Conservation (phyloP, 2,329 filamentous ascomycete species). For the Eutypa lata region DNA sequence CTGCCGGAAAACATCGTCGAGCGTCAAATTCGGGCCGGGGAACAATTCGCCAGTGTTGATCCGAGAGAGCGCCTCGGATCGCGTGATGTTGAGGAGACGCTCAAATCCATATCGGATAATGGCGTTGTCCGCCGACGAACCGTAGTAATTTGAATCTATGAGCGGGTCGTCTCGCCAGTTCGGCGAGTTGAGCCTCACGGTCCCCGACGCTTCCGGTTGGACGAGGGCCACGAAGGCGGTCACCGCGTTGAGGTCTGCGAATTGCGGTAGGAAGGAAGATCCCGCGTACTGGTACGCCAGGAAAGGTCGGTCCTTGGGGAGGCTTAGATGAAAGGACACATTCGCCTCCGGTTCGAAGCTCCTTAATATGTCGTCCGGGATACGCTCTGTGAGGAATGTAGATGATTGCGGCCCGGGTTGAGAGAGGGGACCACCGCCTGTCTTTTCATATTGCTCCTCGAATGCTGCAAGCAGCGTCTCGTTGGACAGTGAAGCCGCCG, state of each 20-base stretch:
- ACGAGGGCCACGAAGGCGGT: constrained; percentile 27
- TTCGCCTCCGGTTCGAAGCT: constrained; percentile 7
- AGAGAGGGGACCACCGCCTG: constrained; percentile 10
- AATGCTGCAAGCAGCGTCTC: constrained; percentile 3
- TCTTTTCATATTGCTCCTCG: constrained; percentile 9
- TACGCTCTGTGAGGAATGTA: constrained; percentile 7
- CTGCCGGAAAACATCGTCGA: constrained; percentile 11
- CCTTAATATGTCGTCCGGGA: constrained; percentile 13
- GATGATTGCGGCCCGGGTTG: constrained; percentile 1
- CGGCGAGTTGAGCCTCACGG: constrained; percentile 42
- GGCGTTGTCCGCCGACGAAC: constrained; percentile 35
- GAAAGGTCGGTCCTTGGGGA: constrained; percentile 14
- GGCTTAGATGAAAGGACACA: constrained; percentile 6
- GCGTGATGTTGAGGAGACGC: constrained; percentile 8
- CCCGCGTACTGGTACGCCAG: constrained; percentile 11
- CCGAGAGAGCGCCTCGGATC: constrained; percentile 2
- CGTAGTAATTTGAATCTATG: constrained; percentile 47
- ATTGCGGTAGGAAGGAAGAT: constrained; percentile 40
- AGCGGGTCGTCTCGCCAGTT: constrained; percentile 50
- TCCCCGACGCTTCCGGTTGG: constrained; percentile 15
- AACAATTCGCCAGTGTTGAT: constrained; percentile 10
- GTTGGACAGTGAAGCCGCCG: constrained; percentile 2
- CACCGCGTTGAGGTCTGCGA: constrained; percentile 32
- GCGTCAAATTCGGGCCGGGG: constrained; percentile 13
- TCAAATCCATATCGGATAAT: constrained; percentile 12